Base-by-base conservation (phyloP, 2,329 filamentous ascomycete species). In the Aphanocladium album region DNA sequence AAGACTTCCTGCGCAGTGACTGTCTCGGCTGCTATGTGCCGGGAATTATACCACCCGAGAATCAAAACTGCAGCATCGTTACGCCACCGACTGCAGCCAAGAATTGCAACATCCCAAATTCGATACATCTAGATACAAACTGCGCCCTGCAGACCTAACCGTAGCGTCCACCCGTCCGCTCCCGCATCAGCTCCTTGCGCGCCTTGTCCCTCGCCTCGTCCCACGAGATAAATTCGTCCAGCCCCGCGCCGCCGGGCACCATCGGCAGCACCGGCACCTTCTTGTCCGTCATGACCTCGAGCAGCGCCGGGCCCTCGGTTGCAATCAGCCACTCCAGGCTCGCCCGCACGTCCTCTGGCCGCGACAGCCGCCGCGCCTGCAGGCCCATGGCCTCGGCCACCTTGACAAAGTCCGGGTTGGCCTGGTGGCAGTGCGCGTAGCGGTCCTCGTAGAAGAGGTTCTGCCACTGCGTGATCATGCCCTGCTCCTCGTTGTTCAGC, bases 391-490 rank as follows among this genome's bases (percentile, higher is more conserved):
- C 45, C 65, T 97, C 90, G 37, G 91, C 86, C 51, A 98, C 81
- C 80, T 95, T 96, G 77, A 93, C 90, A 73, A 96, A 96, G 72
- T 96, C 86, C 23, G 92, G 91, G 76, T 96, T 96, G 72, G 87
- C 83, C 77, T 96, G 91, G 74, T 96, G 92, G 0, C 92, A 96
- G 74, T 96, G 91, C 45, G 90, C 82, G 70, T 85, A 96, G 67
- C 92, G 85, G 73, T 96, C 91, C 73, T 96, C 88, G 79, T 95
- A 96, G 79, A 96, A 96, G 65, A 96, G 84, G 67, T 90, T 91
- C 77, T 96, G 92, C 92, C 92, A 96, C 78, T 96, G 92, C 2
- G 91, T 96, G 47, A 96, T 92, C 92, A 96, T 96, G 56, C 92
- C 92, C 77, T 96, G 92, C 76, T 96, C 92, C 75, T 96, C 92